A percentile compares a stretch with the other conserved stretches of the same genome.
phyloP scores from a whole-genome alignment of 176 grass and related monocot species.

The Rhipidocladum racemiflorum region DNA sequence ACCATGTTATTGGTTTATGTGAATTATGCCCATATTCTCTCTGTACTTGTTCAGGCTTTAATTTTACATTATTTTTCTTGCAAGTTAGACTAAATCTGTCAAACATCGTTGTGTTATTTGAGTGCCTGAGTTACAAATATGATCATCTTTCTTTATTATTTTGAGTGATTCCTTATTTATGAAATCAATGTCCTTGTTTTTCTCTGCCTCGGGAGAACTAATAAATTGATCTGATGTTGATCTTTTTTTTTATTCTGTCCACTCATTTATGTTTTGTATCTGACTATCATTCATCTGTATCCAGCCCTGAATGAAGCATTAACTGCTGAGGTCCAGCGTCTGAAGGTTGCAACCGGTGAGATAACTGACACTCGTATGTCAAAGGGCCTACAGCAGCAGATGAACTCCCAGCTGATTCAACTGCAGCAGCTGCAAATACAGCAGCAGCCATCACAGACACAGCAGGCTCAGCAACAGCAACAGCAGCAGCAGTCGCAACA shows the following conservation, averaged over 20 bases:
- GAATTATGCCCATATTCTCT: neutral
- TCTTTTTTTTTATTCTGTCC: neutral
- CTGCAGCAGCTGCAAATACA: conserved; percentile 84
- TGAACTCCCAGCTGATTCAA: conserved; percentile 83
- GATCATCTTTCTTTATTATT: neutral
- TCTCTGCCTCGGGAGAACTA: neutral
- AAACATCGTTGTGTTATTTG: neutral
- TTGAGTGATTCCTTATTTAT: neutral
- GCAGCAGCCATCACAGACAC: conserved; percentile 48
- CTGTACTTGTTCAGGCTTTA: neutral
- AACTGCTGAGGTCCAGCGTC: conserved; percentile 69
- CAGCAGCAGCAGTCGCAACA: conserved; percentile 46
- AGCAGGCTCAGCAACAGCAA: conserved; percentile 28
- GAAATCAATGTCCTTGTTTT: neutral
- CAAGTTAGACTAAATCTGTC: neutral
- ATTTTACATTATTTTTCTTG: conserved; percentile 9
- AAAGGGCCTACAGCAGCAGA: conserved; percentile 59
- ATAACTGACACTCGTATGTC: conserved; percentile 53
- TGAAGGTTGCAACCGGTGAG: conserved; percentile 79
- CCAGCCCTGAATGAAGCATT: conserved; percentile 88
- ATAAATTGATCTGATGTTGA: neutral
- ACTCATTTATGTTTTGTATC: neutral
- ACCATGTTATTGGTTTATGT: neutral
- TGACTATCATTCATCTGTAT: conserved; percentile 28
- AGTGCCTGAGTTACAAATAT: neutral